Evolutionary conservation across 345 rosid species (phyloP), one percentile per base, ranked within the genome.

Genomic region (Mangifera indica): DNA sequence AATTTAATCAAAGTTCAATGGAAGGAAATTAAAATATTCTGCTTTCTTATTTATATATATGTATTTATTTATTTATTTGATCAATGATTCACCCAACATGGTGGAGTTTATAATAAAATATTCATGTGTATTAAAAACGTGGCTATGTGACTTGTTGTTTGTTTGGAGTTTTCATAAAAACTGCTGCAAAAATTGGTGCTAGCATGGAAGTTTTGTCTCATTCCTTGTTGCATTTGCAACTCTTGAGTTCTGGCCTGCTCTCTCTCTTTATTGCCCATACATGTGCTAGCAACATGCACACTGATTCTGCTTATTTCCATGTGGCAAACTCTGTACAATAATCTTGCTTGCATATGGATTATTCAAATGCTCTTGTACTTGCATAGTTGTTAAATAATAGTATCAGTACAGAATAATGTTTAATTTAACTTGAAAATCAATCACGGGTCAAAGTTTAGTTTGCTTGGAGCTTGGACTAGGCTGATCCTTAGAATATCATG

Each of bases 341-440:
- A 21, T 60, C 56, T 13, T 7, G 29, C 46, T 32, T 32, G 46
- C 66, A 60, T 18, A 70, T 69, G 25, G 25, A 24, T 69, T 59
- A 48, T 60, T 17, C 40, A 69, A 10, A 25, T 56, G 10, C 40
- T 17, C 25, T 54, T 69, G 22, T 25, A 69, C 64, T 69, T 57
- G 9, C 42, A 17, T 15, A 57, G 25, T 52, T 51, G 26, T 66
- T 26, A 52, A 40, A 15, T 3, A 66, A 46, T 10, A 52, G 24
- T 49, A 18, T 0, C 11, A 66, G 21, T 51, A 18, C 34, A 49
- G 2, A 11, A 18, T 49, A 52, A 11, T n/a, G 7, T 52, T 26
- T 69, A 18, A 53, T 17, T 69, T 55, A 58, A 69, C 51, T 67
- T 32, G 48, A 10, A 57, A 58, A 25, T 56, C 22, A 56, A 32